phyloP scores from a whole-genome alignment of 2,329 filamentous ascomycete species.

The Hysterium pulicare region DNA sequence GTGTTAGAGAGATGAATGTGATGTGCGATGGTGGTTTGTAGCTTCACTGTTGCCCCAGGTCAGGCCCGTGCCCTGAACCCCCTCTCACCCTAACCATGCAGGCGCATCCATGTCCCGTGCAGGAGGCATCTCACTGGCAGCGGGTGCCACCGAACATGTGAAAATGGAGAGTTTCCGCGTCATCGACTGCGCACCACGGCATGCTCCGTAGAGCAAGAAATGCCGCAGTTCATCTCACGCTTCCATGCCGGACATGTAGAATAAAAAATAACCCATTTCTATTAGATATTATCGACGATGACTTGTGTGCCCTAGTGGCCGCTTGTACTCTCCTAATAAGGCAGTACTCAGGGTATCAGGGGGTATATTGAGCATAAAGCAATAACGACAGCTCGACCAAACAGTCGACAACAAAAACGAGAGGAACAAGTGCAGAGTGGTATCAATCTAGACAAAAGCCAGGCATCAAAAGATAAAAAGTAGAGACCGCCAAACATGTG shows the following conservation, averaged over 20 bases:
- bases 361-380: slow-evolving; percentile 39
- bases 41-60: slow-evolving; percentile 1
- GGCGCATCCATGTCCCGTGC: too few relatives aligned
- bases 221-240: too few relatives aligned
- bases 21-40: neutral
- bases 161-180: too few relatives aligned
- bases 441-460: slow-evolving; percentile 43
- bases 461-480: slow-evolving; percentile 30
- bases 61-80: neutral
- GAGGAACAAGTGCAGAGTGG: slow-evolving; percentile 39
- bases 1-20: too few relatives aligned
- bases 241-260: too few relatives aligned
- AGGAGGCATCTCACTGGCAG: too few relatives aligned
- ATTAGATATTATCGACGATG: slow-evolving; percentile 39
- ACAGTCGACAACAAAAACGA: slow-evolving; percentile 33
- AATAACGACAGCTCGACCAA: slow-evolving; percentile 29
- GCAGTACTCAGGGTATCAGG: slow-evolving; percentile 40
- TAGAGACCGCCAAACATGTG: slow-evolving; percentile 19
- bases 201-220: too few relatives aligned
- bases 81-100: too few relatives aligned
- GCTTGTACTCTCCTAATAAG: slow-evolving; percentile 39
- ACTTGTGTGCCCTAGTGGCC: slow-evolving; percentile 36
- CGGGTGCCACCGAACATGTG: too few relatives aligned
- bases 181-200: too few relatives aligned
- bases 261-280: slow-evolving; percentile 21